These are phyloP conservation scores for Triticum urartu DNA, from an alignment of 176 grass and related monocot genomes.

Conservation along the genomic window DNA sequence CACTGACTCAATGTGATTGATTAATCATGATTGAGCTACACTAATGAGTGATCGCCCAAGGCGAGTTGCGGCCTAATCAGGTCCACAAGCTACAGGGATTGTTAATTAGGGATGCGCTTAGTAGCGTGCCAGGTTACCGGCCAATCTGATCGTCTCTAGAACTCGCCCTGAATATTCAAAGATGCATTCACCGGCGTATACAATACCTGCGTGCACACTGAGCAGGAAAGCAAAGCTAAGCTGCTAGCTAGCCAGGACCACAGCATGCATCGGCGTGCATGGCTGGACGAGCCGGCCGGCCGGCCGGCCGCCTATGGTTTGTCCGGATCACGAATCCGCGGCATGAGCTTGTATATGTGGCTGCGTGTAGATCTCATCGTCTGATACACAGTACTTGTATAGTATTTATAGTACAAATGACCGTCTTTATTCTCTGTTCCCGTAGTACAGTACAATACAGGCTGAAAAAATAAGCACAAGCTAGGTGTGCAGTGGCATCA, in stretches of 20 bases:
- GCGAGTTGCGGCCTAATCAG: conserved; percentile 39
- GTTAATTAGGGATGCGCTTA: conserved; percentile 35
- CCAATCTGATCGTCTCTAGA: conserved; percentile 30
- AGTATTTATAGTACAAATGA: background rate
- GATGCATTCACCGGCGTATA: conserved; percentile 16
- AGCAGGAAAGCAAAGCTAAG: background rate
- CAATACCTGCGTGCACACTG: conserved; percentile 6
- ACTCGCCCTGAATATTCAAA: conserved; percentile 24
- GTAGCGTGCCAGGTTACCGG: background rate
- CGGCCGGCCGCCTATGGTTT: conserved; percentile 22
- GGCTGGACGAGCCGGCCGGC: background rate
- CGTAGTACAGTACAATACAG: conserved; percentile 29
- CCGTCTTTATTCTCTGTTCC: conserved; percentile 33
- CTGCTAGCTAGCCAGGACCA: conserved; percentile 21
- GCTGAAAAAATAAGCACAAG: conserved; percentile 22
- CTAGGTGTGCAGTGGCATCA: conserved; percentile 15
- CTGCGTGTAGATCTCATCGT: conserved; percentile 36
- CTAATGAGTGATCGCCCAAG: conserved; percentile 29
- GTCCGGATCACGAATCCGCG: conserved; percentile 21
- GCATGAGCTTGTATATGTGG: background rate
- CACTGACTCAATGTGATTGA: conserved; percentile 31
- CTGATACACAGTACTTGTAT: background rate
- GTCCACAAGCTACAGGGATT: conserved; percentile 26
- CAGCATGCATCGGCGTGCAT: conserved; percentile 22
- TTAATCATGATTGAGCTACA: conserved; percentile 15